phyloP scores from a whole-genome alignment of 2,329 filamentous ascomycete genomes.

The Penicillium thymicola region DNA sequence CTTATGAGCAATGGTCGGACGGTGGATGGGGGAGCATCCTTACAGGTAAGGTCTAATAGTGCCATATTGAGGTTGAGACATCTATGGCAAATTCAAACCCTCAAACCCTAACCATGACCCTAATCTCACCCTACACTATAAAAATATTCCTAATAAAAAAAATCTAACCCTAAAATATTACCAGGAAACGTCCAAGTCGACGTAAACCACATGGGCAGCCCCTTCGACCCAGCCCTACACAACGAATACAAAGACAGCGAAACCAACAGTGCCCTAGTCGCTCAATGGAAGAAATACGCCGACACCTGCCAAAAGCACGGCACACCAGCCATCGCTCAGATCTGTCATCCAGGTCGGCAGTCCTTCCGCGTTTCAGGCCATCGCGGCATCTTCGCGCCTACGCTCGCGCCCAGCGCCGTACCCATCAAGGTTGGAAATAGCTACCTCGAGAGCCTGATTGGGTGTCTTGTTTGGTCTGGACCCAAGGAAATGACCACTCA shows the following conservation, averaged over 20 bases:
- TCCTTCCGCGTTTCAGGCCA: constrained; percentile 41
- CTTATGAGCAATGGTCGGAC: constrained; percentile 53
- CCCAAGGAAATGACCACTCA: constrained; percentile 55
- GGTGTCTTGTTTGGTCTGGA: constrained; percentile 41
- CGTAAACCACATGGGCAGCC: constrained; percentile 38
- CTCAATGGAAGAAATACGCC: constrained; percentile 30
- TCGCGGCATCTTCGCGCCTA: constrained; percentile 30
- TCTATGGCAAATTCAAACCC: no score
- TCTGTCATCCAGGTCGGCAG: constrained; percentile 47
- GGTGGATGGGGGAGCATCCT: constrained; percentile 44
- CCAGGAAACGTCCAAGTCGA: constrained; percentile 47
- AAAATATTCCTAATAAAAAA: not conserved
- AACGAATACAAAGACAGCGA: constrained; percentile 23
- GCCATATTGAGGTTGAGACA: not conserved
- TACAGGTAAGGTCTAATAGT: constrained; percentile 31
- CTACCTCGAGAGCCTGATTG: constrained; percentile 34
- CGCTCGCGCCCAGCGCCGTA: constrained; percentile 40
- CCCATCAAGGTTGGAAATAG: constrained; percentile 41
- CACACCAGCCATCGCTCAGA: constrained; percentile 44
- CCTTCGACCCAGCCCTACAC: constrained; percentile 30
- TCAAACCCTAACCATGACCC: not conserved
- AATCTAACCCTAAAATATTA: not conserved
- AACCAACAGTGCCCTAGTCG: constrained; percentile 17
- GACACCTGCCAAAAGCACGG: constrained; percentile 36
- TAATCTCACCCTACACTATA: not conserved